A percentile compares a stretch with the other conserved stretches of the same genome.
These are phyloP conservation scores for Buxus sempervirens DNA, from an alignment of 164 flowering plant genomes.

Conservation along the genomic window DNA sequence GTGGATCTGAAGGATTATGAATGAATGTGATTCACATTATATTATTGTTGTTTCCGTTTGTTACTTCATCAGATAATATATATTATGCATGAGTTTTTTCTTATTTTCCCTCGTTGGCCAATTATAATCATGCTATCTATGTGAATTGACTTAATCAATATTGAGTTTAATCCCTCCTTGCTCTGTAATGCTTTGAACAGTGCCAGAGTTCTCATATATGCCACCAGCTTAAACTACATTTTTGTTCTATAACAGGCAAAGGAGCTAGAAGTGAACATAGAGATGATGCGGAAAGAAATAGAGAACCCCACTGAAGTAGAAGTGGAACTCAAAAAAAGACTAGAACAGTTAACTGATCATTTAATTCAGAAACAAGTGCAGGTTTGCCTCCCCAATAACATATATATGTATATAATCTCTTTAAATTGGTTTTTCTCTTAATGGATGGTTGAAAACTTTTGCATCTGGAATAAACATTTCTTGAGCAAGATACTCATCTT, in stretches of 20 bases:
- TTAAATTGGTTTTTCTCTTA: not conserved
- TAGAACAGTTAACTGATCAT: conserved; percentile 83
- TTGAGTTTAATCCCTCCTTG: not conserved
- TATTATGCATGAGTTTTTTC: too few relatives aligned
- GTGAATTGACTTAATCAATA: not conserved
- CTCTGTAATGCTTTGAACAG: not conserved
- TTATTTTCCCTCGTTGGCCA: not conserved
- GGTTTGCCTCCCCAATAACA: conserved; percentile 34
- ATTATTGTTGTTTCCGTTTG: too few relatives aligned
- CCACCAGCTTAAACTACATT: conserved; percentile 1
- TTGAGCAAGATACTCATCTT: not conserved
- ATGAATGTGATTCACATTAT: too few relatives aligned
- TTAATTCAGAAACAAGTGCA: conserved; percentile 94
- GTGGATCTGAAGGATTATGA: too few relatives aligned
- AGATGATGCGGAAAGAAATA: conserved; percentile 57
- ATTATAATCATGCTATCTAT: not conserved
- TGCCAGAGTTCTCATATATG: conserved; percentile 1
- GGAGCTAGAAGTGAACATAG: conserved; percentile 64
- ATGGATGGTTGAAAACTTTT: not conserved
- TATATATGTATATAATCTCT: not conserved
- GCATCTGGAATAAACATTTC: not conserved
- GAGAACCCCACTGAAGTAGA: conserved; percentile 86
- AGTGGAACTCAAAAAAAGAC: conserved; percentile 86
- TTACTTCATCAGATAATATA: too few relatives aligned
- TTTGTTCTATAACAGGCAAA: conserved; percentile 43